These are phyloP conservation scores for Oryza glumipatula DNA, from an alignment of 176 grass and related monocot species.

Conservation along the genomic window DNA sequence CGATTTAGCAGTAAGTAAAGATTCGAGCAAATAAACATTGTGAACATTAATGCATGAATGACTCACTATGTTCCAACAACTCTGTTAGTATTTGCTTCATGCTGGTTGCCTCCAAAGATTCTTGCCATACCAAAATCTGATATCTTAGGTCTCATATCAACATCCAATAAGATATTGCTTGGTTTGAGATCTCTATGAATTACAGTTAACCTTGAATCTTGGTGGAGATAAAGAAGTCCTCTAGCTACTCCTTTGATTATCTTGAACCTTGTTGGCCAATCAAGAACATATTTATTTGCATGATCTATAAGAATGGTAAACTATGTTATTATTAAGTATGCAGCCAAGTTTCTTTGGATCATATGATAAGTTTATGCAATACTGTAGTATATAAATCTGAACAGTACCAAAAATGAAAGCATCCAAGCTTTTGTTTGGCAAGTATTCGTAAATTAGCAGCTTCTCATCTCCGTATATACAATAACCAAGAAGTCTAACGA, in stretches of 20 bases:
- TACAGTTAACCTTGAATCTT: constrained; percentile 63
- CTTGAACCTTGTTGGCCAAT: constrained; percentile 54
- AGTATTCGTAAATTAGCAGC: constrained; percentile 47
- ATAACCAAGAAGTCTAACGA: constrained; percentile 51
- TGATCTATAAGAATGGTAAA: constrained; percentile 32
- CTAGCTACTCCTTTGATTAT: constrained; percentile 63
- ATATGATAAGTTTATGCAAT: not conserved
- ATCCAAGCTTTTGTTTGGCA: constrained; percentile 56
- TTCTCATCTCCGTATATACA: constrained; percentile 59
- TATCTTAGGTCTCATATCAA: constrained; percentile 60
- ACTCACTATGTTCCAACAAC: constrained; percentile 69
- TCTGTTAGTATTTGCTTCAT: constrained; percentile 48
- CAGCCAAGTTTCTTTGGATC: not conserved
- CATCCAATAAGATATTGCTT: constrained; percentile 63
- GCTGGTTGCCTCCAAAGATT: constrained; percentile 57
- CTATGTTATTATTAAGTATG: not conserved
- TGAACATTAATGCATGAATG: not conserved
- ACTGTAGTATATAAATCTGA: not conserved
- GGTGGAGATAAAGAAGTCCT: constrained; percentile 73
- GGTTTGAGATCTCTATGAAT: constrained; percentile 56
- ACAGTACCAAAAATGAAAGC: constrained; percentile 43
- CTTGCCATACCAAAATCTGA: constrained; percentile 76
- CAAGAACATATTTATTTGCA: constrained; percentile 33
- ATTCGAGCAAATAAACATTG: not conserved
- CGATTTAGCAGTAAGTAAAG: not conserved